Percentiles rank a stretch among this genome's conserved stretches.
Evolutionary conservation across 31 red algal genomes (phyloP).

Genomic region (Endocladia muricata): DNA sequence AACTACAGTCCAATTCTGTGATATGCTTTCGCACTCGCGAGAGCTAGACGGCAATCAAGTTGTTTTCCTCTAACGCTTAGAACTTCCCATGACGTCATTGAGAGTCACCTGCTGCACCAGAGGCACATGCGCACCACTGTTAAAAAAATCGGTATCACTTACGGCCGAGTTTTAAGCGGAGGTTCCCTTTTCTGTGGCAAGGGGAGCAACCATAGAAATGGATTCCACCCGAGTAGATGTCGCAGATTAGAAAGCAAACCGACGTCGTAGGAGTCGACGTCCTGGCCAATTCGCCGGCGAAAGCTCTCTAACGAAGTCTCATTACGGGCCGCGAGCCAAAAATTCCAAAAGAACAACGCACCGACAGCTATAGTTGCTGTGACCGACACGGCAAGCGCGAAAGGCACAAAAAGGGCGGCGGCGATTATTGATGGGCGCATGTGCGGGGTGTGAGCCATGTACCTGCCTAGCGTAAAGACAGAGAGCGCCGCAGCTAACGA

Average conservation of each 20-base stretch:
- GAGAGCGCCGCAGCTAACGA: constrained; percentile 41
- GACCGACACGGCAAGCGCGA: constrained; percentile 8
- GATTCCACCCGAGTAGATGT: constrained; percentile 5
- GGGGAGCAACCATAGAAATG: not conserved
- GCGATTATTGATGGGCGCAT: not conserved
- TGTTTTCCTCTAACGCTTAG: no score
- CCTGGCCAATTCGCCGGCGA: not conserved
- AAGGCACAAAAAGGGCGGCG: constrained; percentile 5
- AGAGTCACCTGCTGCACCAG: no score
- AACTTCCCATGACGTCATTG: no score
- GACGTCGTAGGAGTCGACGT: not conserved
- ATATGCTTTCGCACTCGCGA: no score
- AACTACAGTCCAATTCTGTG: no score
- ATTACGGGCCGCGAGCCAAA: constrained; percentile 3
- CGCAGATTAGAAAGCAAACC: not conserved
- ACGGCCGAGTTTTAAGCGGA: no score
- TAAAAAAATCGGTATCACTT: no score
- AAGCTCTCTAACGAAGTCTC: constrained; percentile 4
- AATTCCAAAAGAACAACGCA: constrained; percentile 13
- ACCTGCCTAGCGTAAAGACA: constrained; percentile 5
- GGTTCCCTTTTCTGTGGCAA: no score
- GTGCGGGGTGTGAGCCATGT: constrained; percentile 11
- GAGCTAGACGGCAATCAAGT: no score
- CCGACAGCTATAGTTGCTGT: not conserved
- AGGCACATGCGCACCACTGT: no score